Percentiles rank a stretch among this genome's conserved stretches.
Evolutionary conservation across 345 rosid genomes (phyloP).

Genomic region (Lumnitzera racemosa): DNA sequence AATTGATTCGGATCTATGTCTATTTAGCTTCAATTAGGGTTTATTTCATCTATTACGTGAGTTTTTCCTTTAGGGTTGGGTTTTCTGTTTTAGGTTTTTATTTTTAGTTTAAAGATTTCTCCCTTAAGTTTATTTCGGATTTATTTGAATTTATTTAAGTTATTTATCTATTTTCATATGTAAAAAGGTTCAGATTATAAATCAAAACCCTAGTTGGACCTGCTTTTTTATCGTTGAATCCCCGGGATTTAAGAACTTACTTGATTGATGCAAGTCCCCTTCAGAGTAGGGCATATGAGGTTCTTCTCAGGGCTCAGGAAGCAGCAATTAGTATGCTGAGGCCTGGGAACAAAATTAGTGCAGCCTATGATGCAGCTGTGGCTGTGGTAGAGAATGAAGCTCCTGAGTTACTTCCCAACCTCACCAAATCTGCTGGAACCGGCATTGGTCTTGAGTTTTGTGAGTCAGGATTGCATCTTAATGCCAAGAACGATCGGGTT

Average conservation of each 20-base stretch:
- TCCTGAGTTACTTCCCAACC: slow-evolving; percentile 58
- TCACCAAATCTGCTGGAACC: slow-evolving; percentile 94
- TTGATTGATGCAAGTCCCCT: slow-evolving; percentile 74
- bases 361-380: slow-evolving; percentile 71
- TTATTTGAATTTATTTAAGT: too few relatives aligned
- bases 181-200: too few relatives aligned
- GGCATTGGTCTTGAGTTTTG: slow-evolving; percentile 96
- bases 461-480: slow-evolving; percentile 74
- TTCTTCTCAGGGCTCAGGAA: slow-evolving; percentile 86
- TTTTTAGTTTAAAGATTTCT: too few relatives aligned
- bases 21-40: too few relatives aligned
- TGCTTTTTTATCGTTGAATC: too few relatives aligned
- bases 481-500: slow-evolving; percentile 64
- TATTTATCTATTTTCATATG: too few relatives aligned
- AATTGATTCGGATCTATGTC: too few relatives aligned
- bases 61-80: too few relatives aligned
- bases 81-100: too few relatives aligned
- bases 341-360: slow-evolving; percentile 60
- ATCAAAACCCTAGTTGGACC: too few relatives aligned
- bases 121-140: too few relatives aligned
- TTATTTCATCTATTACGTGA: too few relatives aligned
- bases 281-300: slow-evolving; percentile 89
- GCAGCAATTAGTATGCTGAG: slow-evolving; percentile 69
- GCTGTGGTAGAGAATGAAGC: slow-evolving; percentile 75
- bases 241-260: slow-evolving; percentile 32